A percentile compares a stretch with the other conserved stretches of the same genome.
Conservation (phyloP, 2,329 filamentous ascomycete genomes). For the Dichotomopilus funicola region DNA sequence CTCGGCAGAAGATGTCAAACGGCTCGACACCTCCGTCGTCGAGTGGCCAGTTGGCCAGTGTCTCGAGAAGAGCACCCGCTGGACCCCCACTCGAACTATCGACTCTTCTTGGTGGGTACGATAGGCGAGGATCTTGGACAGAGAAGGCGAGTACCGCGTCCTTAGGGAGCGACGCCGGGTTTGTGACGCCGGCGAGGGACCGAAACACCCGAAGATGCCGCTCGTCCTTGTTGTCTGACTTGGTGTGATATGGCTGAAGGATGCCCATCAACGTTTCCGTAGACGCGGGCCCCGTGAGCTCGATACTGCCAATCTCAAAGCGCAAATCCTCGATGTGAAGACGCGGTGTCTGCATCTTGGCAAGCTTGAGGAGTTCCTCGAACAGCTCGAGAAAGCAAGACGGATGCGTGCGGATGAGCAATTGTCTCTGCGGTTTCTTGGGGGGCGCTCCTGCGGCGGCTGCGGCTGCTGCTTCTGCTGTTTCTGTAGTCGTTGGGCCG, state of each 20-base stretch:
- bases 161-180: conserved; percentile 61
- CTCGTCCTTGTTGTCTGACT: conserved; percentile 27
- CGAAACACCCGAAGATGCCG: conserved; percentile 44
- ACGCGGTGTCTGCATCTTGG: conserved; percentile 54
- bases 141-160: conserved; percentile 67
- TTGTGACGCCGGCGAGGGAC: conserved; percentile 53
- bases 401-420: conserved; percentile 75
- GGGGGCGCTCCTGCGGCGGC: no score
- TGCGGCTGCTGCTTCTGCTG: no score
- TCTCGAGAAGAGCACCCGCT: conserved; percentile 45
- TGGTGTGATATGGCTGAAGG: conserved; percentile 47
- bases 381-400: conserved; percentile 68
- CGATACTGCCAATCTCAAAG: conserved; percentile 58
- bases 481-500: not conserved
- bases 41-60: conserved; percentile 61
- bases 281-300: conserved; percentile 60
- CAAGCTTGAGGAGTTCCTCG: conserved; percentile 51
- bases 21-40: conserved; percentile 42
- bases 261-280: conserved; percentile 70
- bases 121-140: conserved; percentile 71
- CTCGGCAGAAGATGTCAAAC: conserved; percentile 61
- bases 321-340: conserved; percentile 62
- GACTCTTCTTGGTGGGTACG: conserved; percentile 61
- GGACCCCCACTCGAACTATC: conserved; percentile 33
- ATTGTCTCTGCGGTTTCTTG: conserved; percentile 30